Evolutionary conservation across 73 alveolate species (phyloP), one percentile per base, ranked within the genome.

Genomic region (Blepharisma japonicum): DNA sequence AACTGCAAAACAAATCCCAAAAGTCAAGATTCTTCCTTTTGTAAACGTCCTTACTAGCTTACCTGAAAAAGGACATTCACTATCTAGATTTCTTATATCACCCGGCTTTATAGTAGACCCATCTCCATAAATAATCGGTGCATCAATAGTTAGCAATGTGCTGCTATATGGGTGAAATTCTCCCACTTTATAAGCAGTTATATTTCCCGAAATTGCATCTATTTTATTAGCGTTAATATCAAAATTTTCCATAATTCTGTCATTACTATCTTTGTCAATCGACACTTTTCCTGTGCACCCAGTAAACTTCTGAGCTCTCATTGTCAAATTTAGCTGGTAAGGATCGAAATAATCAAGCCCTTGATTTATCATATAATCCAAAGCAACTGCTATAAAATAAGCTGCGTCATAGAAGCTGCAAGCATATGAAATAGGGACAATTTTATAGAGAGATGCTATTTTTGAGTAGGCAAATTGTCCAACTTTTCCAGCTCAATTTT

Each of bases 241-340:
- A 20, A n/a, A 53, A 20, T 0, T 3, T 1, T 53, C 23, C 18
- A 53, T 14, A 53, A n/a, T 3, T 53, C 32, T 14, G 3, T 53
- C 68, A 3, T 53, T 53, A 3, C 32, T n/a, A 3, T 3, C 3
- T 53, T 53, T 53, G 18, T 53, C 68, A n/a, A 53, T 53, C 0
- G 68, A 53, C 0, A 53, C 23, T 53, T 1, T 53, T 53, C 68
- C 68, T 53, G 68, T 53, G 23, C 68, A 53, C 23, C 68, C 68
- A 3, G 23, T 53, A n/a, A 53, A 14, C 23, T 53, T 53, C 3
- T n/a, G 18, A 53, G 32, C 23, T 53, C 68, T 53, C 5, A 53
- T n/a, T 53, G 68, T 20, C 2, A n/a, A n/a, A 53, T 53, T 53
- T n/a, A 20, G 2, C 2, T 20, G 18, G 18, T 53, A 53, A 53